Evolutionary conservation across 2,329 filamentous ascomycete species (phyloP).

Genomic region (Coniochaeta hoffmannii): DNA sequence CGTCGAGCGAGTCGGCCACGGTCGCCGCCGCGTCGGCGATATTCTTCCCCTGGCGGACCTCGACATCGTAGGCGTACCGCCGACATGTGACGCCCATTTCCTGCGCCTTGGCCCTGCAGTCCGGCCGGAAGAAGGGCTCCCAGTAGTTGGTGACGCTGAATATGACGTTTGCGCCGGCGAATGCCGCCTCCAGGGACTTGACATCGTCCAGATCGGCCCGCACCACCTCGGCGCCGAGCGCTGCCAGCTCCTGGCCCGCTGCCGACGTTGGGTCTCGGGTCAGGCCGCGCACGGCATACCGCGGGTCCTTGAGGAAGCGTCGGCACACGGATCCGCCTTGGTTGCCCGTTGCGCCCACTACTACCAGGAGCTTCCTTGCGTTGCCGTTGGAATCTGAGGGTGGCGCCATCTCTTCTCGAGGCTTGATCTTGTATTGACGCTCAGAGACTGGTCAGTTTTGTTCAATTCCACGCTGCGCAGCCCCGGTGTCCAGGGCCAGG

Average conservation of each 20-base stretch:
- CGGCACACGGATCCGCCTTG: slow-evolving; percentile 47
- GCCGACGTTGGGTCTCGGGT: slow-evolving; percentile 36
- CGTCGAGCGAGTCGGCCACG: slow-evolving; percentile 29
- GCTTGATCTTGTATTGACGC: neutral
- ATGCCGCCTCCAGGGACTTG: slow-evolving; percentile 29
- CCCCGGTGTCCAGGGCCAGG: neutral
- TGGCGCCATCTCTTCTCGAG: neutral
- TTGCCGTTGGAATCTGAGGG: neutral
- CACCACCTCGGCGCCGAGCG: slow-evolving; percentile 35
- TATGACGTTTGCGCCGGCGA: slow-evolving; percentile 39
- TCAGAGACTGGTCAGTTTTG: neutral
- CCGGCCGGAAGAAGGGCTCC: slow-evolving; percentile 39
- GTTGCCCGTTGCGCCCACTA: slow-evolving; percentile 41
- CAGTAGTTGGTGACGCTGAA: slow-evolving; percentile 51
- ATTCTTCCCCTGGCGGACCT: slow-evolving; percentile 45
- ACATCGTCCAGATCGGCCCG: slow-evolving; percentile 34
- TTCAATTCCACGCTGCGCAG: neutral
- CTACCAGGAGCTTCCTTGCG: slow-evolving; percentile 30
- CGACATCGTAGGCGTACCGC: slow-evolving; percentile 37
- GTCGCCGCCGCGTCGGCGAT: slow-evolving; percentile 45
- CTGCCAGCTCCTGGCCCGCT: slow-evolving; percentile 30
- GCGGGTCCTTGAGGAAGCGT: slow-evolving; percentile 30
- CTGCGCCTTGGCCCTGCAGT: slow-evolving; percentile 29
- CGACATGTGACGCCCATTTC: slow-evolving; percentile 32
- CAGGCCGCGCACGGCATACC: slow-evolving; percentile 37